phyloP scores from a whole-genome alignment of 352 stramenopile genomes.

The Globisporangium splendens region DNA sequence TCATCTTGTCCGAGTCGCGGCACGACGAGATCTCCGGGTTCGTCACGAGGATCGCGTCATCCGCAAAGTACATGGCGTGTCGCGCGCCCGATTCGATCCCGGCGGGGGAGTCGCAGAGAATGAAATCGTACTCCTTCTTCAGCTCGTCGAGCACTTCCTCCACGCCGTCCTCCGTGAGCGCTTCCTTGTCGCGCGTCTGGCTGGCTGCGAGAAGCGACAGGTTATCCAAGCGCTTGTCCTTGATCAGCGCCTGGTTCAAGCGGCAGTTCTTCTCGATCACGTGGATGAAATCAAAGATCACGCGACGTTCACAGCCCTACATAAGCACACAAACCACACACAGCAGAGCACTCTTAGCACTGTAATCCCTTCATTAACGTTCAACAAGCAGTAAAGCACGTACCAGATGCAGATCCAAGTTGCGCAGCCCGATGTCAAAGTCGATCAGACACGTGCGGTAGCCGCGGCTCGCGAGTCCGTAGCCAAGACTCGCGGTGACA shows the following conservation, averaged over 20 bases:
- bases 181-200: constrained; percentile 90
- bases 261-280: constrained; percentile 90
- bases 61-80: constrained; percentile 92
- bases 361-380: too few relatives aligned
- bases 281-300: constrained; percentile 95
- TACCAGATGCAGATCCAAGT: constrained; percentile 89
- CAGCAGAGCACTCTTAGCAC: too few relatives aligned
- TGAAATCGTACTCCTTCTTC: constrained; percentile 84
- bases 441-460: constrained; percentile 91
- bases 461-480: constrained; percentile 78
- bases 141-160: constrained; percentile 83
- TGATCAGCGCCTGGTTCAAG: constrained; percentile 88
- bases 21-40: constrained; percentile 92
- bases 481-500: constrained; percentile 83
- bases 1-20: constrained; percentile 95
- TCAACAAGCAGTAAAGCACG: background rate
- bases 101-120: constrained; percentile 88
- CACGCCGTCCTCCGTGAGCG: constrained; percentile 86
- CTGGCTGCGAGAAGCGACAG: constrained; percentile 86
- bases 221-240: constrained; percentile 85
- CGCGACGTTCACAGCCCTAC: constrained; percentile 83
- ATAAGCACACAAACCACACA: background rate
- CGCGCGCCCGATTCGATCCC: constrained; percentile 88
- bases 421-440: constrained; percentile 93
- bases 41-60: constrained; percentile 92